Evolutionary conservation across 2,329 filamentous ascomycete species (phyloP).

Genomic region (Tolypocladium album): DNA sequence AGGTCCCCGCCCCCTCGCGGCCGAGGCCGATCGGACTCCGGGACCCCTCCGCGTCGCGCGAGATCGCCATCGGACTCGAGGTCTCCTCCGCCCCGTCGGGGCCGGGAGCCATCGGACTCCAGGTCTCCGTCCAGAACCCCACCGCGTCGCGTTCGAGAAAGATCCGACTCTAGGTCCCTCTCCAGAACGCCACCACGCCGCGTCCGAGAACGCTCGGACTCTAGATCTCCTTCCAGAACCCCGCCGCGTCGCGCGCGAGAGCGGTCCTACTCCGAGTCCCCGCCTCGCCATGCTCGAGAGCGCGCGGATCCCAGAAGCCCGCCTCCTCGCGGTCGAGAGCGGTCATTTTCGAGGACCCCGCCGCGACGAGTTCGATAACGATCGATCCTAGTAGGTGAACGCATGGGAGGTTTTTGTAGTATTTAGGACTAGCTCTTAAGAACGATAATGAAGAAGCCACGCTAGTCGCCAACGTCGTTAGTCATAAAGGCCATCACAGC

Average conservation of each 20-base stretch:
- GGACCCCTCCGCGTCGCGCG: background rate
- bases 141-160: background rate
- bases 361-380: background rate
- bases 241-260: background rate
- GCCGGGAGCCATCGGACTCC: background rate
- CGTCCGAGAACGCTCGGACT: background rate
- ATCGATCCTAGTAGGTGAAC: background rate
- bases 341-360: background rate
- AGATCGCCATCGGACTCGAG: background rate
- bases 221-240: background rate
- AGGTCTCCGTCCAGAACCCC: background rate
- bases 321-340: background rate
- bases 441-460: background rate
- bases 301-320: background rate
- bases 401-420: too few species aligned
- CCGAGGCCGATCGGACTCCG: background rate
- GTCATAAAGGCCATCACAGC: background rate
- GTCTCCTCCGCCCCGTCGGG: background rate
- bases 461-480: too few species aligned
- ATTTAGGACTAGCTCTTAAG: background rate
- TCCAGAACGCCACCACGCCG: background rate
- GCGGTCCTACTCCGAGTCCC: background rate
- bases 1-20: background rate
- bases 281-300: background rate
- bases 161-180: background rate